Evolutionary conservation across 2,329 filamentous ascomycete species (phyloP), one percentile per base, ranked within the genome.

Genomic region (Colletotrichum sp.): DNA sequence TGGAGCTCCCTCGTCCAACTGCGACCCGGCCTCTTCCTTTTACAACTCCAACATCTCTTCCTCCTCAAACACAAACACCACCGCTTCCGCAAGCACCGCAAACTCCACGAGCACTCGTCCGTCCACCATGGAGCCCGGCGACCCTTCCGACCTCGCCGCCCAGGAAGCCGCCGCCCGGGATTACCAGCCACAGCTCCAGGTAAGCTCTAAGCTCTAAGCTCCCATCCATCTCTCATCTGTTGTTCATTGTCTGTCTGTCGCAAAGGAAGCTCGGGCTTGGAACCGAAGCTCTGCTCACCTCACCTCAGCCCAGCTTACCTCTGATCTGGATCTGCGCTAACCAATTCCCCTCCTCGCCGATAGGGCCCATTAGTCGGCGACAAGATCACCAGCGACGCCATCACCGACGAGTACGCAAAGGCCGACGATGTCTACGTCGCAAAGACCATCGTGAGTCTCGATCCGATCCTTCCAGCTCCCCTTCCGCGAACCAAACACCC

Each of bases 361-460:
- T 78, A 98, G 96, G 96, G 95, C 72, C 95, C 95, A 77, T 89
- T 96, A 66, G 94, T 99, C 79, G 95, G 95, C 80, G 90, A 93
- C 77, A 95, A 94, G 85, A 92, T 92, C 81, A 91, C 94, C 68
- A 98, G 93, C 85, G 91, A 92, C 79, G 92, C 90, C 79, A 95
- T 99, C 82, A 93, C 94, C 18, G 90, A 93, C 78, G 95, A 98
- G 84, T 99, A 98, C 87, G 95, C 95, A 77, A 94, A 94, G 85
- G 96, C 95, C 77, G 96, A 99, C 84, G 92, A 93, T 8, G 88
- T 95, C 78, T 98, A 95, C 84, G 93, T 96, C 67, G 91, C 94
- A 75, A 99, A 99, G 88, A 98, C 96, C 65, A 90, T 92, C 82
- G 96, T 98, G 88, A 85, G 93, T 88, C 69, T 78, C 77, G 65